phyloP scores from a whole-genome alignment of 306 rosid genomes.

The Hylodesmum podocarpum region DNA sequence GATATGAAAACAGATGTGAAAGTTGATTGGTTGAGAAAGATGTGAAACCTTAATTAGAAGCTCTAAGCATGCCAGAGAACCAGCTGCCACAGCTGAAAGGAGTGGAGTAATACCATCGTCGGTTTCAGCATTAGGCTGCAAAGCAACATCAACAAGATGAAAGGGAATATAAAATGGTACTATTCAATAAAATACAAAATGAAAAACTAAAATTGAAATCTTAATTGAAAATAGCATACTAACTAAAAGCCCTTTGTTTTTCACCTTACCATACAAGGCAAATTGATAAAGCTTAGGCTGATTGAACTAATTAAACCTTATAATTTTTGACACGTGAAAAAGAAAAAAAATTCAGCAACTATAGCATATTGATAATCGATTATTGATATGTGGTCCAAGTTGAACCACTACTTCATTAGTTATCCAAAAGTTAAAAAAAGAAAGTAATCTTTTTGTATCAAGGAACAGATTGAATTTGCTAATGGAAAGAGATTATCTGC shows the following conservation, averaged over 20 bases:
- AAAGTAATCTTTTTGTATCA: background rate
- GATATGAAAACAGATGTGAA: background rate
- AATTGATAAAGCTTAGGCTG: background rate
- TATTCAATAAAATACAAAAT: background rate
- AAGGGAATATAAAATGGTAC: background rate
- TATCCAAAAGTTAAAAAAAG: background rate
- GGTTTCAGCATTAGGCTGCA: slow-evolving; percentile 92
- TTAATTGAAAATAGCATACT: background rate
- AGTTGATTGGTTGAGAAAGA: slow-evolving; percentile 25
- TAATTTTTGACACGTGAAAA: background rate
- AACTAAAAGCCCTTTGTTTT: background rate
- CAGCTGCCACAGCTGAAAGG: slow-evolving; percentile 85
- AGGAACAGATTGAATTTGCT: background rate
- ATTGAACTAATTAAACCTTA: background rate
- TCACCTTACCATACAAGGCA: background rate
- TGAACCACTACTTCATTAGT: background rate
- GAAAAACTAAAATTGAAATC: background rate
- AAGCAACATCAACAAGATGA: slow-evolving; percentile 31
- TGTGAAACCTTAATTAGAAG: slow-evolving; percentile 73
- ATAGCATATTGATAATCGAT: background rate
- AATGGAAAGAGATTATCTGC: background rate
- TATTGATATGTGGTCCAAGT: background rate
- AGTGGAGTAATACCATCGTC: slow-evolving; percentile 92
- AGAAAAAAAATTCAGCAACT: background rate
- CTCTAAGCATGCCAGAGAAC: slow-evolving; percentile 82